Conservation (phyloP, 2,329 filamentous ascomycete genomes). For the Colletotrichum noveboracense region DNA sequence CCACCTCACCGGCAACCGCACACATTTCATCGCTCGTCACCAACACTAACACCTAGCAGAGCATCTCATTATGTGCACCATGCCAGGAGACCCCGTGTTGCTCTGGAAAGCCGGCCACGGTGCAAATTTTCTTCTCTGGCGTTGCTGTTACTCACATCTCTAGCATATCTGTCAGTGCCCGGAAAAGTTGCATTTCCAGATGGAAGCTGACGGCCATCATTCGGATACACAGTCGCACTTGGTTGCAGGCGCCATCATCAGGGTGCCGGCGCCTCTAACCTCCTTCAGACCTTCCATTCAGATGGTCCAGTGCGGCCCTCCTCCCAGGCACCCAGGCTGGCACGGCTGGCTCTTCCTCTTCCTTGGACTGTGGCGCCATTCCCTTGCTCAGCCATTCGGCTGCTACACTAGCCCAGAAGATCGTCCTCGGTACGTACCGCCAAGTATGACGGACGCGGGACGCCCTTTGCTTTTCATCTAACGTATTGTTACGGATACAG, state of each 20-base stretch:
- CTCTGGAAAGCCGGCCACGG: not conserved
- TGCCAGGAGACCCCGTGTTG: not conserved
- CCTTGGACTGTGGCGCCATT: slow-evolving; percentile 3
- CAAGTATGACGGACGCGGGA: not conserved
- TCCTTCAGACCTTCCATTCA: not conserved
- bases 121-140: not conserved
- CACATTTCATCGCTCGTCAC: not conserved
- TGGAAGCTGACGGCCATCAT: not conserved
- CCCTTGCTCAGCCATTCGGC: slow-evolving; percentile 11
- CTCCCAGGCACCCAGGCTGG: not conserved
- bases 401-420: slow-evolving; percentile 9
- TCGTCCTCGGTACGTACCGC: slow-evolving; percentile 16
- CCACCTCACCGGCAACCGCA: slow-evolving; percentile 18
- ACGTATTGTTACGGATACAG: slow-evolving; percentile 14
- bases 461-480: slow-evolving; percentile 7
- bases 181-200: not conserved
- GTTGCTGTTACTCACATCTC: not conserved
- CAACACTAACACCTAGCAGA: not conserved
- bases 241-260: not conserved
- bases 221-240: not conserved
- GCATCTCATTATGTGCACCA: not conserved
- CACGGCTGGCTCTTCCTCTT: not conserved
- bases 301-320: not conserved
- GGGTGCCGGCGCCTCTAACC: not conserved
- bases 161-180: not conserved